Percentiles rank a stretch among this genome's conserved stretches.
Evolutionary conservation across 2,329 filamentous ascomycete species (phyloP).

Genomic region (Mariannaea sp.): DNA sequence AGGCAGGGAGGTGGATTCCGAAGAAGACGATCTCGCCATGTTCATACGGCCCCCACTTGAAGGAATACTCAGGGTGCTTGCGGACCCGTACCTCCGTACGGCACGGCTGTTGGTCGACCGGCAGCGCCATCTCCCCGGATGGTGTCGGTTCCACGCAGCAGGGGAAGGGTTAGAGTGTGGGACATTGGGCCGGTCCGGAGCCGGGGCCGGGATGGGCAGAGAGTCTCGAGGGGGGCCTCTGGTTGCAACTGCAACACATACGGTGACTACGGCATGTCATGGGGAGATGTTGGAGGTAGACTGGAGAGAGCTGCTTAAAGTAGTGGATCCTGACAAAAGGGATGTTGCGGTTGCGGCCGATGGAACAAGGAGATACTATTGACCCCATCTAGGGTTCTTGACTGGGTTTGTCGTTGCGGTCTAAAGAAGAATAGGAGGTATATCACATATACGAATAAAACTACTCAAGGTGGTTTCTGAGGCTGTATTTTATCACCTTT

Average conservation of each 20-base stretch:
- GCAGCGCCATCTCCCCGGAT: conserved; percentile 43
- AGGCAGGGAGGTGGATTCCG: background rate
- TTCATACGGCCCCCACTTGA: conserved; percentile 40
- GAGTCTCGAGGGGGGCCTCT: conserved; percentile 8
- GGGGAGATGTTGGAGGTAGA: conserved; percentile 34
- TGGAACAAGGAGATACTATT: conserved; percentile 22
- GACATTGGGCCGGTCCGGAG: conserved; percentile 11
- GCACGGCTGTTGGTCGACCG: conserved; percentile 46
- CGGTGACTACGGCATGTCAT: background rate
- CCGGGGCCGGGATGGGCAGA: conserved; percentile 1
- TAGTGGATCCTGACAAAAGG: conserved; percentile 39
- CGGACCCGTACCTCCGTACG: conserved; percentile 51
- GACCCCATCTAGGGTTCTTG: too few relatives aligned
- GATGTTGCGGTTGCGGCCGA: conserved; percentile 30
- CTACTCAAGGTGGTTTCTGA: too few relatives aligned
- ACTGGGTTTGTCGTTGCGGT: too few relatives aligned
- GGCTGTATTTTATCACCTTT: too few relatives aligned
- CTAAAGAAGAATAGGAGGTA: conserved; percentile 1
- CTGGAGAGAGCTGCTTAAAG: conserved; percentile 40
- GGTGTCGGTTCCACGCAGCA: conserved; percentile 49
- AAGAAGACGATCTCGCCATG: conserved; percentile 24
- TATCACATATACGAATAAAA: too few relatives aligned
- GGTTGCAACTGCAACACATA: background rate
- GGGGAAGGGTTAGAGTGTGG: conserved; percentile 27
- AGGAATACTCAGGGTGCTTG: conserved; percentile 48